Conservation (phyloP, 169 alveolate species). For the Plasmodium fragile region DNA sequence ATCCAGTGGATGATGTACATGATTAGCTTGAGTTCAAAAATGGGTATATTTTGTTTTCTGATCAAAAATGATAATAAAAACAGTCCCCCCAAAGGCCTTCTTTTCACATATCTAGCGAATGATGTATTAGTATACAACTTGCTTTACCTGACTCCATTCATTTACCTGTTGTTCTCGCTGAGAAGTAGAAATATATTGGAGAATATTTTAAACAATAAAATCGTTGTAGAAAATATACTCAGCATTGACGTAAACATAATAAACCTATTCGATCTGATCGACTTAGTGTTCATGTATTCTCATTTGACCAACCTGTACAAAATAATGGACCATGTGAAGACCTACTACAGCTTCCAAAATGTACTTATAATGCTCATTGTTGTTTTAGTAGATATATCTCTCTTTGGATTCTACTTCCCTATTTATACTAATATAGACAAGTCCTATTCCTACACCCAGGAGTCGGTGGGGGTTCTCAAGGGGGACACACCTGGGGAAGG, state of each 20-base stretch:
- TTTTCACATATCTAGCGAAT: conserved; percentile 30
- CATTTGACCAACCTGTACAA: conserved; percentile 46
- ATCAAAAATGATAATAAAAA: not conserved
- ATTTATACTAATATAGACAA: conserved; percentile 67
- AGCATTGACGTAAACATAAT: conserved; percentile 66
- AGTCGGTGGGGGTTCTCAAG: not conserved
- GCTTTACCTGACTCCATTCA: conserved; percentile 60
- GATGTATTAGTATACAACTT: conserved; percentile 53
- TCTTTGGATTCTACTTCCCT: conserved; percentile 64
- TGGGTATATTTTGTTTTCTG: conserved; percentile 34
- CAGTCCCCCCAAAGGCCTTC: not conserved
- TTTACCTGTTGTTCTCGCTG: conserved; percentile 41
- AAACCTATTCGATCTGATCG: conserved; percentile 58
- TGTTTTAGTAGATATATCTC: conserved; percentile 1
- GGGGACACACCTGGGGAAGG: not conserved
- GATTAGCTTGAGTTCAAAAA: conserved; percentile 37
- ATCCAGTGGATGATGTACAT: conserved; percentile 69
- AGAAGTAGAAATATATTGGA: conserved; percentile 71
- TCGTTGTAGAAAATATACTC: conserved; percentile 41
- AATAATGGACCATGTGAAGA: not conserved
- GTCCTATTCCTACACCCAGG: conserved; percentile 7
- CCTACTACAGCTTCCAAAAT: conserved; percentile 3
- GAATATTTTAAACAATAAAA: conserved; percentile 45
- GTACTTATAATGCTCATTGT: conserved; percentile 19
- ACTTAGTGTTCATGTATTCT: conserved; percentile 47